Evolutionary conservation across 2,329 filamentous ascomycete species (phyloP).

Genomic region (Pseudopyrenochaeta lycopersici): DNA sequence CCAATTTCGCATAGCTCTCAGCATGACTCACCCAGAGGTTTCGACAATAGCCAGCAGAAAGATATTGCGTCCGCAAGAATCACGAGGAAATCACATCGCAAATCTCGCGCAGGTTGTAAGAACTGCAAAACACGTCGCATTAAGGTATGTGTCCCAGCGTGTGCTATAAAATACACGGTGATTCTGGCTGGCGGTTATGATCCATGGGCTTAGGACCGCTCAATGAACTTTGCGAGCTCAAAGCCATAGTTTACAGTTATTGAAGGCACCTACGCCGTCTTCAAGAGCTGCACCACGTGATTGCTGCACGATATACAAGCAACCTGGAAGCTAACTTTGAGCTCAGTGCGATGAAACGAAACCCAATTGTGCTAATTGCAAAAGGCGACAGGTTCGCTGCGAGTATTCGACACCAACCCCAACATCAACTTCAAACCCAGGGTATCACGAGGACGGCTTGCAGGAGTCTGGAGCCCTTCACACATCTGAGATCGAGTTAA

Average conservation of each 20-base stretch:
- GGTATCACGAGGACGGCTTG: neutral
- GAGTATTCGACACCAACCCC: slow-evolving; percentile 18
- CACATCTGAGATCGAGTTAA: slow-evolving; percentile 35
- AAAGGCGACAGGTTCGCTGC: slow-evolving; percentile 30
- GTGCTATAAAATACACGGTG: no score
- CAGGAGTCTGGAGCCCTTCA: slow-evolving; percentile 4
- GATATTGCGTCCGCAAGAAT: neutral
- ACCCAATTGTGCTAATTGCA: slow-evolving; percentile 36
- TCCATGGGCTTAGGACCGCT: no score
- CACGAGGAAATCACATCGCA: slow-evolving; percentile 34
- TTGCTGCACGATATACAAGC: no score
- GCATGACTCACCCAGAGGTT: no score
- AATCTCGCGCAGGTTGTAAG: slow-evolving; percentile 38
- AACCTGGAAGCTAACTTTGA: neutral
- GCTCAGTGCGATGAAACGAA: slow-evolving; percentile 39
- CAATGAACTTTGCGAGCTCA: no score
- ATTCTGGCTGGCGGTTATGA: no score
- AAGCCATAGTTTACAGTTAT: no score
- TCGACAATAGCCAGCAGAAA: no score
- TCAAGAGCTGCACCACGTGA: no score
- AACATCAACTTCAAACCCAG: neutral
- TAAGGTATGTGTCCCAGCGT: slow-evolving; percentile 26
- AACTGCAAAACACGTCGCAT: slow-evolving; percentile 39
- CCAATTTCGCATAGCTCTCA: neutral
- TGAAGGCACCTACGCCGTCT: no score